Conservation (phyloP, 768 basidiomycete species). For the Podaxis carcinomalis region DNA sequence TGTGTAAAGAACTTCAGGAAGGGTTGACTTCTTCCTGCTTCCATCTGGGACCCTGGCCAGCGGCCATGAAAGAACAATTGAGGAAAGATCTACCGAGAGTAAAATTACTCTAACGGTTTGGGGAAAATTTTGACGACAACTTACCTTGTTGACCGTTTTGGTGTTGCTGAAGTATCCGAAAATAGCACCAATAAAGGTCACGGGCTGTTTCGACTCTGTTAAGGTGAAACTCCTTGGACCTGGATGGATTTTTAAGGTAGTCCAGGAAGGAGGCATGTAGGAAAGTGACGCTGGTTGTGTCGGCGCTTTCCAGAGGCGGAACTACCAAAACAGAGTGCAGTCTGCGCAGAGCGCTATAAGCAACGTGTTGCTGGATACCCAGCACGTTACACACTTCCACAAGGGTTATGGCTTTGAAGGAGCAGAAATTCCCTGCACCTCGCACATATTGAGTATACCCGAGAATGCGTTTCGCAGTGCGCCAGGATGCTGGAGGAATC, state of each 20-base stretch:
- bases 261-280: neutral
- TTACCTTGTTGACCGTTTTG: no score
- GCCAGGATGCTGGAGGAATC: neutral
- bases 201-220: neutral
- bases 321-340: neutral
- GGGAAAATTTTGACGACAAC: no score
- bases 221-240: neutral
- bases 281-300: neutral
- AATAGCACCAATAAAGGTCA: no score
- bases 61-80: no score
- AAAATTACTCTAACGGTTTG: no score
- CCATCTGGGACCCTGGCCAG: no score
- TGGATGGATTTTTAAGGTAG: neutral
- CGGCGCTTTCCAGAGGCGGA: neutral
- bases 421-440: no score
- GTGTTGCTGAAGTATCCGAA: no score
- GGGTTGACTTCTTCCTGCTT: no score
- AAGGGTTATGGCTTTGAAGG: neutral
- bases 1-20: no score
- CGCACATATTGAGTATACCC: no score
- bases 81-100: no score
- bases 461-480: neutral
- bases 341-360: neutral
- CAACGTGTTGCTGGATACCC: neutral
- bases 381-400: neutral